Base-by-base conservation (phyloP, 2,329 filamentous ascomycete species). In the Periconia sp. region DNA sequence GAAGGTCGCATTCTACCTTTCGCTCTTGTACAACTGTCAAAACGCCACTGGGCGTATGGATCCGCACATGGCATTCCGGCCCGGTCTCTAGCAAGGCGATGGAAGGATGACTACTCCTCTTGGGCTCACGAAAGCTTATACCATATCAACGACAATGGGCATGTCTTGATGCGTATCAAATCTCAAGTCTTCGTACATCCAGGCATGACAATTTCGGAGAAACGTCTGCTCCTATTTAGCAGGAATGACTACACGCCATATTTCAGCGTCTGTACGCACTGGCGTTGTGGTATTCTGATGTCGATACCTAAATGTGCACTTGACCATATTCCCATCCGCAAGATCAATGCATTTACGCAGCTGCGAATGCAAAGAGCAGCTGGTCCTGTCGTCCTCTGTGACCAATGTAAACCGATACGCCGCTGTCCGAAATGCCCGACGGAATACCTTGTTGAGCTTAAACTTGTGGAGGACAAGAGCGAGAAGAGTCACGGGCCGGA, bases 211-310 rank as follows among this genome's bases (percentile, higher is more conserved):
- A 69, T 74, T 5, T 77, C 77, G 4, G 74, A 72, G 4, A 72
- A 79, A 52, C 77, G 82, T 2, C 69, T 82, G 40, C 70, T 85
- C 2, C 73, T 85, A 2, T 85, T 81, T 65, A 80, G 76, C 21
- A 75, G 79, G 43, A 78, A 81, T 37, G 81, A 85, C 54, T 85
- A 83, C 64, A 77, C 72, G 39, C 82, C 82, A 0, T 85, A 80
- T 59, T 85, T 85, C 65, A 82, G 79, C 9, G 78, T 77, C 1
- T 86, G 82, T 52, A 74, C 79, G 2, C 82, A 86, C 60, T 86
- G 82, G 82, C 73, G 76, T 13, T 79, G 85, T 48, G 82, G 82
- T 13, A 72, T 82, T 24, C 68, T 86, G 12, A 84, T 83, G 72
- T 73, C 77, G 12, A 68, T 80, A 23, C 82, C 80, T 53, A 85